A percentile compares a stretch with the other conserved stretches of the same genome.
These are phyloP conservation scores for Mycena leptocephala DNA, from an alignment of 768 basidiomycete genomes.

Conservation along the genomic window DNA sequence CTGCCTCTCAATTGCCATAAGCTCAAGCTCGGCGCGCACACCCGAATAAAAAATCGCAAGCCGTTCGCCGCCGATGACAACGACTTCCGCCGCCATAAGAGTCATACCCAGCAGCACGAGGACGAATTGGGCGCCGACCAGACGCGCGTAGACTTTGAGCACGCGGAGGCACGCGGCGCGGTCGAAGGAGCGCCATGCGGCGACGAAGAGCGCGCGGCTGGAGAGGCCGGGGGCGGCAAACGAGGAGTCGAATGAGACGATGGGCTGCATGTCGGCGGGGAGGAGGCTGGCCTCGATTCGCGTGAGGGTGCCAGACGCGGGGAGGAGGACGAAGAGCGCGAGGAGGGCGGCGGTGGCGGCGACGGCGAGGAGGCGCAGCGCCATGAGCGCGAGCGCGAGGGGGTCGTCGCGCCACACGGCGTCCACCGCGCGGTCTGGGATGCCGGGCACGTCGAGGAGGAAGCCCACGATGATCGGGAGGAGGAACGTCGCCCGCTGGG, in stretches of 20 bases:
- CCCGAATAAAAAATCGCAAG: background rate
- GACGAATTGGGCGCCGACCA: background rate
- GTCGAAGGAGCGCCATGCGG: conserved; percentile 12
- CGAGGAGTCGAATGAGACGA: conserved; percentile 5
- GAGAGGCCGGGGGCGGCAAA: background rate
- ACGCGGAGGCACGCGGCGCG: background rate
- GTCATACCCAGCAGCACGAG: background rate
- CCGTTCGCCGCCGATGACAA: conserved; percentile 4
- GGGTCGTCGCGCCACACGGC: background rate
- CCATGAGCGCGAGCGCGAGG: background rate
- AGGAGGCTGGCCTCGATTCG: conserved; percentile 16
- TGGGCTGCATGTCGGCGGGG: background rate
- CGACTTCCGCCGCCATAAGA: background rate
- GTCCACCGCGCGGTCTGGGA: background rate
- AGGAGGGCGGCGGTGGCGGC: background rate
- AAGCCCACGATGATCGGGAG: background rate
- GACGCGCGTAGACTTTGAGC: conserved; percentile 11
- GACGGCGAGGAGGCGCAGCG: conserved; percentile 2
- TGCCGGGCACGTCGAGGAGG: background rate
- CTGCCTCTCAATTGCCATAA: background rate
- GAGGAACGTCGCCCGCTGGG: background rate
- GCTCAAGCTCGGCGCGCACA: background rate
- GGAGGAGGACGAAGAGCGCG: conserved; percentile 5
- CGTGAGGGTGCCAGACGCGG: conserved; percentile 4
- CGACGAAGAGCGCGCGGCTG: background rate